phyloP scores from a whole-genome alignment of 805 yeast genomes.

The Starmerella lactis-condensi region DNA sequence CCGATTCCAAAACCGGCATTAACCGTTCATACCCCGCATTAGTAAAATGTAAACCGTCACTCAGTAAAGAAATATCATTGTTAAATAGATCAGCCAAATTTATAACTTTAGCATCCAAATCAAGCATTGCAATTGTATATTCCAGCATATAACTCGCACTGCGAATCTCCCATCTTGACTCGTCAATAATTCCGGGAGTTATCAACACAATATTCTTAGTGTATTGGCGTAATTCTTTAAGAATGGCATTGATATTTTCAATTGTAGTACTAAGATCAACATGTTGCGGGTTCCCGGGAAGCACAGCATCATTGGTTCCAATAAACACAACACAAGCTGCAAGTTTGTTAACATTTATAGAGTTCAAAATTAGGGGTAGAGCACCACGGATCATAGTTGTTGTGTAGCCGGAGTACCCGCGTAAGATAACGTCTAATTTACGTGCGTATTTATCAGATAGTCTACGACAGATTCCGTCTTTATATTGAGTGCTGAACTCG shows the following conservation, averaged over 20 bases:
- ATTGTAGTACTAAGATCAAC: constrained; percentile 36
- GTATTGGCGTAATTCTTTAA: constrained; percentile 25
- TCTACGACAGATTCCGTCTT: constrained; percentile 33
- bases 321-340: constrained; percentile 40
- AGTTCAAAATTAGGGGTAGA: constrained; percentile 29
- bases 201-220: constrained; percentile 38
- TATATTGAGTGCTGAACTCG: constrained; percentile 30
- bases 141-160: constrained; percentile 28
- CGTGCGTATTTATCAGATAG: constrained; percentile 33
- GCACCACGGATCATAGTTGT: constrained; percentile 34
- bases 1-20: too few relatives aligned
- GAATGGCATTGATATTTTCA: constrained; percentile 31
- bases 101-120: constrained; percentile 28
- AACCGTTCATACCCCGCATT: constrained; percentile 35
- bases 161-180: constrained; percentile 22
- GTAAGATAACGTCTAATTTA: constrained; percentile 43
- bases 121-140: constrained; percentile 25
- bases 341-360: constrained; percentile 22
- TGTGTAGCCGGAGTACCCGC: constrained; percentile 69
- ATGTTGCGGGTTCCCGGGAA: constrained; percentile 26
- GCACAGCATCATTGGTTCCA: constrained; percentile 63
- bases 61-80: constrained; percentile 24
- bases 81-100: constrained; percentile 33
- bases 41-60: constrained; percentile 45
- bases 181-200: constrained; percentile 39